Evolutionary conservation across 2,329 filamentous ascomycete genomes (phyloP).

Genomic region (Pestalotiopsis sp.): DNA sequence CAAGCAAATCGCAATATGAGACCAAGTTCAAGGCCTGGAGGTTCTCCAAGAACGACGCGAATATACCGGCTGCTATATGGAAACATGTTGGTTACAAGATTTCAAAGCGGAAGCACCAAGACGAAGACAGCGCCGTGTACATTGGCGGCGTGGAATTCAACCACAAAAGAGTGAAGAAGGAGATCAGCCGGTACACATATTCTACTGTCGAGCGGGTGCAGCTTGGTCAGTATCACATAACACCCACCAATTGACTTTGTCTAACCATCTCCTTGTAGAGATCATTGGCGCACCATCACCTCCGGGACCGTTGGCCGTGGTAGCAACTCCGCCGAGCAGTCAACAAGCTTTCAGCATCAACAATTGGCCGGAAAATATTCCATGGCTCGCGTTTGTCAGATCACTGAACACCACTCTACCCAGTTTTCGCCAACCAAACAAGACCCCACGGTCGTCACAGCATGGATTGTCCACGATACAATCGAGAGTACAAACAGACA

Average conservation of each 20-base stretch:
- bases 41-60: neutral
- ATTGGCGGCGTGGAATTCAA: neutral
- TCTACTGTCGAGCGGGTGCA: neutral
- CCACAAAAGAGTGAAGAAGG: neutral
- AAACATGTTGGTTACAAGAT: neutral
- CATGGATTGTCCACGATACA: neutral
- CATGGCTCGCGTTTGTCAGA: neutral
- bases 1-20: neutral
- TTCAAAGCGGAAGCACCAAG: neutral
- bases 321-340: neutral
- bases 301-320: neutral
- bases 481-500: neutral
- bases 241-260: neutral
- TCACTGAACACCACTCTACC: neutral
- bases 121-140: neutral
- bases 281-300: neutral
- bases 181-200: neutral
- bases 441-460: neutral
- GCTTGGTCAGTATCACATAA: neutral
- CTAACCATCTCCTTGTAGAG: neutral
- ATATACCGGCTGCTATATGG: neutral
- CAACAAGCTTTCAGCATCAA: neutral
- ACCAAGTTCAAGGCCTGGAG: neutral
- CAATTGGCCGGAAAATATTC: neutral
- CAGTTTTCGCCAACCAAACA: neutral